A percentile compares a stretch with the other conserved stretches of the same genome.
Conservation (phyloP, 257 asterid species). For the Penstemon davidsonii region DNA sequence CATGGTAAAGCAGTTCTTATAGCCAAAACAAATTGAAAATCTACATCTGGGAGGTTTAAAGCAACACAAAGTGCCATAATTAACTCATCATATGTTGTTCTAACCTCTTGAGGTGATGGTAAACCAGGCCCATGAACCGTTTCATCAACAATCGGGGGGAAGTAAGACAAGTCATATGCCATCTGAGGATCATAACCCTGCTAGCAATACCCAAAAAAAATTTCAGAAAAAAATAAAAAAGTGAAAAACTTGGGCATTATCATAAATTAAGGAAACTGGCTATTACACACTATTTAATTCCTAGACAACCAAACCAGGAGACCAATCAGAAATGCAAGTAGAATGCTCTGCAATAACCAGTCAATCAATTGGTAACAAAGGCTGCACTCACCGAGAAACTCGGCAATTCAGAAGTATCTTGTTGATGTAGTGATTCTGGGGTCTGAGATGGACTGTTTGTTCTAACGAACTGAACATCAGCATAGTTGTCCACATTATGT, state of each 20-base stretch:
- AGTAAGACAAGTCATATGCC: constrained; percentile 79
- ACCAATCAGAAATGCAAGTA: background rate
- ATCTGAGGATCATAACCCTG: constrained; percentile 88
- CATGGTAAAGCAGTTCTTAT: background rate
- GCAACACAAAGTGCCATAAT: no score
- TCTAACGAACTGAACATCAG: constrained; percentile 52
- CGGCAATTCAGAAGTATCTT: constrained; percentile 60
- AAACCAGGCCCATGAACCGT: constrained; percentile 66
- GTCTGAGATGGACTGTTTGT: constrained; percentile 54
- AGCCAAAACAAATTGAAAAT: background rate
- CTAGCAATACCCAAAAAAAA: constrained; percentile 6
- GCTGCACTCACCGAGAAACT: constrained; percentile 69
- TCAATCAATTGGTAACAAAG: background rate
- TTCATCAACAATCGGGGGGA: constrained; percentile 76
- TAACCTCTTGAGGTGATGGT: constrained; percentile 84
- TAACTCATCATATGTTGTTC: background rate
- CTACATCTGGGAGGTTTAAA: no score
- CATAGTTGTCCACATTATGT: constrained; percentile 59
- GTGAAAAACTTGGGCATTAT: constrained; percentile 1
- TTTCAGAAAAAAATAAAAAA: constrained; percentile 10
- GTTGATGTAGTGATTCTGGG: constrained; percentile 62
- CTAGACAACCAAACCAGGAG: constrained; percentile 2
- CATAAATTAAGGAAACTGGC: constrained; percentile 18
- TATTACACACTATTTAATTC: constrained; percentile 6
- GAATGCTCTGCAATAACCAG: background rate